Percentiles rank a stretch among this genome's conserved stretches.
These are phyloP conservation scores for Ehretia macrophylla DNA, from an alignment of 257 asterid genomes.

Conservation along the genomic window DNA sequence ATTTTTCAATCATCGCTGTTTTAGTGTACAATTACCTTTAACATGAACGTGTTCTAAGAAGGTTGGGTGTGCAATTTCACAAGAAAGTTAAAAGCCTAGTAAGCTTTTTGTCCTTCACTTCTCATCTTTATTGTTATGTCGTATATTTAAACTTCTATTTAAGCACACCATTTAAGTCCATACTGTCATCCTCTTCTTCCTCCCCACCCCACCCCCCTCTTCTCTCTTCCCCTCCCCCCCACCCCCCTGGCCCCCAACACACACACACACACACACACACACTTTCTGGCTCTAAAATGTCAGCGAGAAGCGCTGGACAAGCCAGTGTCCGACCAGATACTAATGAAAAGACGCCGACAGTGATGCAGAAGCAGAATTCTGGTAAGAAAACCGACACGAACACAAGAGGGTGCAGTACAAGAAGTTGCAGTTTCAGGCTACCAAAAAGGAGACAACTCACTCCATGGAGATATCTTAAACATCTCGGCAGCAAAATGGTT, in stretches of 20 bases:
- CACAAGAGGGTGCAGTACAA: slow-evolving; percentile 11
- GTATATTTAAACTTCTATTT: slow-evolving; percentile 3
- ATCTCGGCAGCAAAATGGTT: slow-evolving; percentile 23
- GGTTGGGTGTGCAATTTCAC: not conserved
- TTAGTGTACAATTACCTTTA: not conserved
- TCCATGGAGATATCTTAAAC: slow-evolving; percentile 21
- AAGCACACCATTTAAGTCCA: slow-evolving; percentile 9
- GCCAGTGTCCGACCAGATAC: slow-evolving; percentile 3
- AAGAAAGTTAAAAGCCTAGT: not conserved
- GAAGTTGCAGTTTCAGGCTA: slow-evolving; percentile 26
- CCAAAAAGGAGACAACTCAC: slow-evolving; percentile 22
- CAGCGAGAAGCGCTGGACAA: slow-evolving; percentile 13
- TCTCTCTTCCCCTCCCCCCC: not conserved
- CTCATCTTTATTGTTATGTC: slow-evolving; percentile 9
- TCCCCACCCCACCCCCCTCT: too few species aligned
- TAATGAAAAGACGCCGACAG: not conserved
- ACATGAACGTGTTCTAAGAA: not conserved
- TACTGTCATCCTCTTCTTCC: not conserved
- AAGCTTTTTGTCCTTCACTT: slow-evolving; percentile 9
- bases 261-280: not conserved
- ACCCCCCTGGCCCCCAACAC: too few species aligned
- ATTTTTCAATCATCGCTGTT: slow-evolving; percentile 7
- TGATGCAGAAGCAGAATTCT: slow-evolving; percentile 12
- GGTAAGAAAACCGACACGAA: slow-evolving; percentile 5
- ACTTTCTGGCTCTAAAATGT: slow-evolving; percentile 10